Conservation (phyloP, 768 basidiomycete genomes). For the Lactifluus piperatus region DNA sequence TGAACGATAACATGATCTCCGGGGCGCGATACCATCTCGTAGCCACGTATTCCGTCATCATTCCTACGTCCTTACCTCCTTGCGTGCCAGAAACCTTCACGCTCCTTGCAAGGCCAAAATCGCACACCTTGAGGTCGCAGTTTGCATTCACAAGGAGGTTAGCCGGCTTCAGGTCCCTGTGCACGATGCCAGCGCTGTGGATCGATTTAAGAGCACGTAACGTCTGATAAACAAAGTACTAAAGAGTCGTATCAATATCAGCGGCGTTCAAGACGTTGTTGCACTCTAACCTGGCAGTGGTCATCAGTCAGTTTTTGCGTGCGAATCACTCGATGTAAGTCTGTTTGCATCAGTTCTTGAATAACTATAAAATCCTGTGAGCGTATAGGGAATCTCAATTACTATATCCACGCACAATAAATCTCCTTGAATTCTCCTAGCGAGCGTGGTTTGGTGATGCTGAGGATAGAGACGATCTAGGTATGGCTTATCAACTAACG, state of each 20-base stretch:
- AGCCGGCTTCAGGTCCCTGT: constrained; percentile 76
- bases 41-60: constrained; percentile 83
- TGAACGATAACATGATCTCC: constrained; percentile 93
- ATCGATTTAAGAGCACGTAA: constrained; percentile 84
- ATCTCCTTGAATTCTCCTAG: constrained; percentile 79
- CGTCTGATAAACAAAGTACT: constrained; percentile 80
- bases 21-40: constrained; percentile 92
- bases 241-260: constrained; percentile 20
- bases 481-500: not conserved
- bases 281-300: constrained; percentile 58
- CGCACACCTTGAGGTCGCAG: constrained; percentile 83
- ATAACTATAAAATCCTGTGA: constrained; percentile 40
- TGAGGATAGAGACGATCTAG: constrained; percentile 87
- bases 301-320: constrained; percentile 88
- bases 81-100: constrained; percentile 44
- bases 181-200: constrained; percentile 77
- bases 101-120: constrained; percentile 76
- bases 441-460: constrained; percentile 76
- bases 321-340: constrained; percentile 84
- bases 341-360: constrained; percentile 86
- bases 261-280: not conserved
- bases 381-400: not conserved
- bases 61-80: constrained; percentile 51
- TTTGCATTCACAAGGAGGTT: constrained; percentile 85
- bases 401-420: constrained; percentile 45